Conservation (phyloP, 768 basidiomycete species). For the Glaciozyma antarctica region DNA sequence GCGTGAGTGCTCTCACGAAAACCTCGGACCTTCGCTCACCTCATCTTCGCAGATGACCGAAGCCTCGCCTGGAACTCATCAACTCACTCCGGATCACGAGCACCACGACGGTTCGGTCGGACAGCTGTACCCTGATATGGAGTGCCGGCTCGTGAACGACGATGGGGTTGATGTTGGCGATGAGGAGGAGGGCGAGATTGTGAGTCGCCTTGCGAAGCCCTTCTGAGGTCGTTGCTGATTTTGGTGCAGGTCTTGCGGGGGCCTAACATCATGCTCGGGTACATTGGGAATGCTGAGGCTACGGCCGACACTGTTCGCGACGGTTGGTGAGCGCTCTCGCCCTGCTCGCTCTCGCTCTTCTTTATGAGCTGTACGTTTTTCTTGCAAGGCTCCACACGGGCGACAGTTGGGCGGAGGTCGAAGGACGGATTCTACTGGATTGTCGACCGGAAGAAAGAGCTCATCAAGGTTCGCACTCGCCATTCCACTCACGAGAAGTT, state of each 20-base stretch:
- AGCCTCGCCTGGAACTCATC: neutral
- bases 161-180: neutral
- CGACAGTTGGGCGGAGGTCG: neutral
- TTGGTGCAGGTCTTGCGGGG: neutral
- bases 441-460: constrained; percentile 3
- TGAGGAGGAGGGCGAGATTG: constrained; percentile 2
- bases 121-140: neutral
- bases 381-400: neutral
- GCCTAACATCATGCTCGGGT: neutral
- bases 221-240: neutral
- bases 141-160: neutral
- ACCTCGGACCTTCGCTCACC: neutral
- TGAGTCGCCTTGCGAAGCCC: neutral
- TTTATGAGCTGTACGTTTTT: neutral
- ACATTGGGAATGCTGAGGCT: neutral
- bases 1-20: neutral
- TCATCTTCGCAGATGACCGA: constrained; percentile 2
- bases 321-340: neutral
- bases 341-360: neutral
- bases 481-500: neutral
- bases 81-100: neutral
- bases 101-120: neutral
- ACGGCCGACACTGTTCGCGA: neutral
- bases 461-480: neutral
- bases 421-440: constrained; percentile 1